phyloP scores from a whole-genome alignment of 2,329 filamentous ascomycete genomes.

The Clonostachys chloroleuca region DNA sequence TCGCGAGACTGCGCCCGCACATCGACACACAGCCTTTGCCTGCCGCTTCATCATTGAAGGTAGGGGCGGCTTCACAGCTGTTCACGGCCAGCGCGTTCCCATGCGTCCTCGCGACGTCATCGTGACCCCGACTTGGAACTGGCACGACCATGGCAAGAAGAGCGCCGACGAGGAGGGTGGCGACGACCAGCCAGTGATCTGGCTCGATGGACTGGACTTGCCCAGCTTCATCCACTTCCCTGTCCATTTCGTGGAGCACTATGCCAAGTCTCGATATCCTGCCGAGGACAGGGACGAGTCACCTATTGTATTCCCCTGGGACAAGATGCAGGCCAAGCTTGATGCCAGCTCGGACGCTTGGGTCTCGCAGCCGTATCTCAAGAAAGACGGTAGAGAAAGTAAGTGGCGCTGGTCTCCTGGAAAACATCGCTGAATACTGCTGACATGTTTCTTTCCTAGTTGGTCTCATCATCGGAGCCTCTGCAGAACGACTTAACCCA shows the following conservation, averaged over 20 bases:
- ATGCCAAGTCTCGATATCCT: constrained; percentile 40
- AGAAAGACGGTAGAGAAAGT: too few relatives aligned
- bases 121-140: constrained; percentile 44
- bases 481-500: too few relatives aligned
- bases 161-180: constrained; percentile 15
- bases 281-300: constrained; percentile 22
- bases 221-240: constrained; percentile 44
- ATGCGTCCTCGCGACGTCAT: constrained; percentile 51
- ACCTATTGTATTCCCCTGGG: too few relatives aligned
- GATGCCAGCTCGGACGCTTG: too few relatives aligned
- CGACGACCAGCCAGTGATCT: constrained; percentile 41
- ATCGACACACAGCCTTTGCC: constrained; percentile 51
- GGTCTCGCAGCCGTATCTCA: too few relatives aligned
- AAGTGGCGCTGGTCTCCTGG: too few relatives aligned
- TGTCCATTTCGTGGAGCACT: constrained; percentile 51
- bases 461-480: too few relatives aligned
- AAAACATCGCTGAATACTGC: too few relatives aligned
- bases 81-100: constrained; percentile 46
- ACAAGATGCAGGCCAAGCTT: too few relatives aligned
- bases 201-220: constrained; percentile 52
- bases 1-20: constrained; percentile 48
- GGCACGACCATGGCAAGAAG: constrained; percentile 44
- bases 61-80: constrained; percentile 47
- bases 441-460: too few relatives aligned
- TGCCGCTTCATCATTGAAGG: constrained; percentile 55